Evolutionary conservation across 2,329 filamentous ascomycete genomes (phyloP).

Genomic region (Capronia americana): DNA sequence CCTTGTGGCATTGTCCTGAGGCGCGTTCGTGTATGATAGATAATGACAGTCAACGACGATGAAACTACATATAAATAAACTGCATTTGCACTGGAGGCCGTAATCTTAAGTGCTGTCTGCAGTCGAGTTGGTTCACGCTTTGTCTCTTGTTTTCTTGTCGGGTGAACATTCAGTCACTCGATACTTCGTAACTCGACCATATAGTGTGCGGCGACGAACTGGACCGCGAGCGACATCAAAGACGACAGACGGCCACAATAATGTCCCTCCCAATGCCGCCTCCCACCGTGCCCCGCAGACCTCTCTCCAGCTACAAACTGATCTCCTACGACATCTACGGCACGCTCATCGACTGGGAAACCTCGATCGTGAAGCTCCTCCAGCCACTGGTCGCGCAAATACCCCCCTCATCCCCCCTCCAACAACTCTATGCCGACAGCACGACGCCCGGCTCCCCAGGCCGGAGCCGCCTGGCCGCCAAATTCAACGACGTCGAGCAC

Average conservation of each 20-base stretch:
- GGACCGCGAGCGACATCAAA: not conserved
- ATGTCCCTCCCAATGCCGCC: conserved; percentile 32
- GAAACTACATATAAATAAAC: not conserved
- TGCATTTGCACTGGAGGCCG: not conserved
- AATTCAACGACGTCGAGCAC: conserved; percentile 51
- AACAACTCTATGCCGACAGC: conserved; percentile 18
- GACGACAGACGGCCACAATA: not conserved
- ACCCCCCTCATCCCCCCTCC: conserved; percentile 17
- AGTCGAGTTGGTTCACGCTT: not conserved
- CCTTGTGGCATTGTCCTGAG: conserved; percentile 23
- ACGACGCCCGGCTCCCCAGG: conserved; percentile 9
- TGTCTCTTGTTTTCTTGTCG: not conserved
- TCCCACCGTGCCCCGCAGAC: conserved; percentile 31
- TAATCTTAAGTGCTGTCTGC: not conserved
- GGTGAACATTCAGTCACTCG: not conserved
- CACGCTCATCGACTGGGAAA: conserved; percentile 79
- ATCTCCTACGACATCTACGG: conserved; percentile 81
- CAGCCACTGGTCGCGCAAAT: conserved; percentile 36
- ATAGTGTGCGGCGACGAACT: too few relatives aligned
- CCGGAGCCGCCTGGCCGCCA: conserved; percentile 22
- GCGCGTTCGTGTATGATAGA: conserved; percentile 10
- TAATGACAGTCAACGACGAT: not conserved
- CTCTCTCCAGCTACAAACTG: conserved; percentile 43
- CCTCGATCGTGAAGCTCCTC: conserved; percentile 65
- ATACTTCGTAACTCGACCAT: not conserved